Base-by-base conservation (phyloP, 441 rosid genomes). In the Raphanus hybrid region DNA sequence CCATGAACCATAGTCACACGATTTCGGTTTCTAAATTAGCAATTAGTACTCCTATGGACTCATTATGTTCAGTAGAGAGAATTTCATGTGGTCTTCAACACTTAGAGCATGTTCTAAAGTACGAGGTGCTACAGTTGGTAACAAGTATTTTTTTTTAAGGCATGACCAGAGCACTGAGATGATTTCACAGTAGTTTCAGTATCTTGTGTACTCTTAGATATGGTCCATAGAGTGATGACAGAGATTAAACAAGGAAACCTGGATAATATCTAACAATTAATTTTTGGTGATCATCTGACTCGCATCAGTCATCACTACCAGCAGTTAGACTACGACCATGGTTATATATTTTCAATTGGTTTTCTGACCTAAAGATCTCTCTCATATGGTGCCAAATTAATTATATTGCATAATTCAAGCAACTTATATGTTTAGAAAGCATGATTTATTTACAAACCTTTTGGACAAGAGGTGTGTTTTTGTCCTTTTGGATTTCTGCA, bases 401-500 rank as follows among this genome's bases (percentile, higher is more conserved):
- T 14, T 2, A n/a, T 14, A 50, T 12, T 45, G 48, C 45, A 52
- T 64, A 37, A 2, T 71, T 39, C 41, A 69, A 61, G 18, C 74
- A 69, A 0, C 43, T n/a, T 3, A 62, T 16, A 70, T 39, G 15
- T 37, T n/a, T 16, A 9, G 9, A 14, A 81, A 79, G 6, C 34
- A 58, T 55, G 34, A 58, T 20, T 74, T 76, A 77, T 35, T 58
- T 39, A 72, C 71, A 81, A 86, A 96, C 97, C 99, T 93, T 92
- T 62, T 74, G 88, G 81, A 92, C 96, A 68, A 93, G 92, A 82
- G 93, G 90, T 16, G 97, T 93, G 76, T 78, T 87, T 73, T 85
- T 90, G 86, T 92, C 93, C 90, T 81, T 87, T 84, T 64, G 92
- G 81, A 96, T 92, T 82, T 93, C 97, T 39, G 92, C 93, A 82